Conservation (phyloP, 2,329 filamentous ascomycete genomes). For the Atkinsonella texensis region DNA sequence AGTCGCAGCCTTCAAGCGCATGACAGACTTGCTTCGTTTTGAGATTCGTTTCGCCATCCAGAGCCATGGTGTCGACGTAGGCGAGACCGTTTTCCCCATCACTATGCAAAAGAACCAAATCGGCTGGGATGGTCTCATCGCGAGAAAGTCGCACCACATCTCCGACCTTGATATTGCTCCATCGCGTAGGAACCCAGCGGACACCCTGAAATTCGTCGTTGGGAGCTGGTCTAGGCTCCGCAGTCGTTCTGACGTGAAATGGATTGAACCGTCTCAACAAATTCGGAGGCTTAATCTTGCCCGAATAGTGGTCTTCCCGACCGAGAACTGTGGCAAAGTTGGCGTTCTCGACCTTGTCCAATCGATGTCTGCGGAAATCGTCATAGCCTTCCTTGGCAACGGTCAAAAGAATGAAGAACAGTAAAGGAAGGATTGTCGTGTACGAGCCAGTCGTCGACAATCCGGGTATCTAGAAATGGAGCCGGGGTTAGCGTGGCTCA, state of each 20-base stretch:
- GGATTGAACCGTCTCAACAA: constrained; percentile 20
- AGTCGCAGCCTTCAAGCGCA: constrained; percentile 45
- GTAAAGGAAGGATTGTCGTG: constrained; percentile 61
- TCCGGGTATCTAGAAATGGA: constrained; percentile 40
- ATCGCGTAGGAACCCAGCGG: constrained; percentile 38
- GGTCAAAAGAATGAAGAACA: constrained; percentile 69
- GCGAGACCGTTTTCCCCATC: constrained; percentile 68
- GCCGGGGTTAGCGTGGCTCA: not conserved
- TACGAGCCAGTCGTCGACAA: constrained; percentile 64
- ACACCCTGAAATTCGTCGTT: constrained; percentile 48
- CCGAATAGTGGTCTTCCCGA: constrained; percentile 22
- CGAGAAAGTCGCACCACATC: constrained; percentile 41
- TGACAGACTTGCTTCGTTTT: constrained; percentile 62
- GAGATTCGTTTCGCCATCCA: constrained; percentile 73
- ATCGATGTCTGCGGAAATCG: constrained; percentile 64
- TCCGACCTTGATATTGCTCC: constrained; percentile 37
- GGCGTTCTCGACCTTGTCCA: constrained; percentile 73
- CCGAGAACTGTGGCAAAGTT: constrained; percentile 34
- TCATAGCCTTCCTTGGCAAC: constrained; percentile 82
- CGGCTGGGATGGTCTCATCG: constrained; percentile 72
- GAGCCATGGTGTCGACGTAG: constrained; percentile 74
- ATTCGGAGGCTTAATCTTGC: constrained; percentile 13
- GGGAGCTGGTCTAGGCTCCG: constrained; percentile 22
- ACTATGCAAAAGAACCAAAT: constrained; percentile 67
- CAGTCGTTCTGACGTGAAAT: constrained; percentile 18